Percentiles rank a stretch among this genome's conserved stretches.
Evolutionary conservation across 2,329 filamentous ascomycete genomes (phyloP).

Genomic region (Tothia fuscella): DNA sequence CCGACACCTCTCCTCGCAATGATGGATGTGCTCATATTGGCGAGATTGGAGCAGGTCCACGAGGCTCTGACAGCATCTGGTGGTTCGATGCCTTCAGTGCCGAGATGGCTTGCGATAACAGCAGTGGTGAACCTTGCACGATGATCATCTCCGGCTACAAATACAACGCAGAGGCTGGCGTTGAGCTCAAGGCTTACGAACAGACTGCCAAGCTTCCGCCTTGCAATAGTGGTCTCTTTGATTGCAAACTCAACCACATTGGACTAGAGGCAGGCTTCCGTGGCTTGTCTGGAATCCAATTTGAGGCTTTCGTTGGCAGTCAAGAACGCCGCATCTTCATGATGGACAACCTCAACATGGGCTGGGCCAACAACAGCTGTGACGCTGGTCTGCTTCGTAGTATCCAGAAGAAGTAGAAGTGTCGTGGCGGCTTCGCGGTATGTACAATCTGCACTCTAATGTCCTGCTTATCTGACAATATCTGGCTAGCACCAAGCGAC

Average conservation of each 20-base stretch:
- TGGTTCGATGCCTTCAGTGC: constrained; percentile 39
- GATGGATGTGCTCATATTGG: constrained; percentile 25
- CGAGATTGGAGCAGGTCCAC: constrained; percentile 35
- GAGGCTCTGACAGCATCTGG: constrained; percentile 31
- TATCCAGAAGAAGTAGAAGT: too few species aligned
- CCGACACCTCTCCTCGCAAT: background rate
- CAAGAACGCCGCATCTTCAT: constrained; percentile 28
- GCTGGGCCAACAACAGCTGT: constrained; percentile 40
- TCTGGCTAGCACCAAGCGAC: too few species aligned
- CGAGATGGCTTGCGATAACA: constrained; percentile 37
- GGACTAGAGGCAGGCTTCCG: constrained; percentile 25
- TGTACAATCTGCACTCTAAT: too few species aligned
- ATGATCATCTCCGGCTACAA: constrained; percentile 35
- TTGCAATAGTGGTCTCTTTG: constrained; percentile 23
- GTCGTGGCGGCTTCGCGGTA: too few species aligned
- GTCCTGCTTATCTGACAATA: too few species aligned
- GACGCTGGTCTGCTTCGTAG: constrained; percentile 34
- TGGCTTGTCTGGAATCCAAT: constrained; percentile 35
- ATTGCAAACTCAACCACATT: constrained; percentile 33
- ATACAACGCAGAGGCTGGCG: constrained; percentile 24
- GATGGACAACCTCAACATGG: constrained; percentile 36
- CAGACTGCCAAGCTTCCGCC: constrained; percentile 24
- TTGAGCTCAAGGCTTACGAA: constrained; percentile 22
- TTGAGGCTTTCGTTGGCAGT: constrained; percentile 32
- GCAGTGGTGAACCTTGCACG: constrained; percentile 25